Percentiles rank a stretch among this genome's conserved stretches.
Evolutionary conservation across 192 early-diverging fungal genomes (phyloP).

Genomic region (Funneliformis geosporum): DNA sequence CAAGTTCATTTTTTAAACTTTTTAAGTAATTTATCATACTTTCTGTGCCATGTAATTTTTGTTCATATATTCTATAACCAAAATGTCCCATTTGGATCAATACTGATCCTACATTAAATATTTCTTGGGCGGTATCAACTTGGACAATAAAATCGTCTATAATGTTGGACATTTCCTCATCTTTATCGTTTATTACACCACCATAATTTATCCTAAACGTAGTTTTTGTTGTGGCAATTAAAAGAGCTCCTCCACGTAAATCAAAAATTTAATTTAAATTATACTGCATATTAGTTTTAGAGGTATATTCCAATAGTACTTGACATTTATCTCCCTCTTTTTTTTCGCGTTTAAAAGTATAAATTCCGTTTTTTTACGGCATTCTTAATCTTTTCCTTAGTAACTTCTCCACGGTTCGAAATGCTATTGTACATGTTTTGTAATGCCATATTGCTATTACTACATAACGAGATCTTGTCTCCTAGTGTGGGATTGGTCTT

Average conservation of each 20-base stretch:
- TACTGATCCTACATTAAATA: background rate
- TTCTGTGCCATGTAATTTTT: background rate
- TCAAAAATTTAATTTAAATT: slow-evolving; percentile 4
- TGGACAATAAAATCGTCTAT: background rate
- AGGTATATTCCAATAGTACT: slow-evolving; percentile 4
- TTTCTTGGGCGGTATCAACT: background rate
- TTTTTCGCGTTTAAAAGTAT: background rate
- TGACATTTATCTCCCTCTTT: slow-evolving; percentile 16
- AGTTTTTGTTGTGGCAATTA: slow-evolving; percentile 13
- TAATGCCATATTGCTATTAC: slow-evolving; percentile 6
- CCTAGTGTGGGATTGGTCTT: background rate
- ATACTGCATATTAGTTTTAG: background rate
- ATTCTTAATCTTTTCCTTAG: slow-evolving; percentile 27
- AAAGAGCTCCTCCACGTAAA: slow-evolving; percentile 29
- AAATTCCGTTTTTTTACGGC: slow-evolving; percentile 18
- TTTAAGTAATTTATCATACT: background rate
- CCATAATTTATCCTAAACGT: too few species aligned
- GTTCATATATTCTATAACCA: background rate
- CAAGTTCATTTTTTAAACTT: background rate
- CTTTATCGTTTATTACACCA: background rate
- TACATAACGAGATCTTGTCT: slow-evolving; percentile 24
- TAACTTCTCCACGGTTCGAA: background rate
- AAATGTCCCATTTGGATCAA: background rate
- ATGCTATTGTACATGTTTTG: slow-evolving; percentile 29
- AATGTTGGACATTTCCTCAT: background rate